Conservation (phyloP, 2,329 filamentous ascomycete species). For the Diplodia scrobiculata region DNA sequence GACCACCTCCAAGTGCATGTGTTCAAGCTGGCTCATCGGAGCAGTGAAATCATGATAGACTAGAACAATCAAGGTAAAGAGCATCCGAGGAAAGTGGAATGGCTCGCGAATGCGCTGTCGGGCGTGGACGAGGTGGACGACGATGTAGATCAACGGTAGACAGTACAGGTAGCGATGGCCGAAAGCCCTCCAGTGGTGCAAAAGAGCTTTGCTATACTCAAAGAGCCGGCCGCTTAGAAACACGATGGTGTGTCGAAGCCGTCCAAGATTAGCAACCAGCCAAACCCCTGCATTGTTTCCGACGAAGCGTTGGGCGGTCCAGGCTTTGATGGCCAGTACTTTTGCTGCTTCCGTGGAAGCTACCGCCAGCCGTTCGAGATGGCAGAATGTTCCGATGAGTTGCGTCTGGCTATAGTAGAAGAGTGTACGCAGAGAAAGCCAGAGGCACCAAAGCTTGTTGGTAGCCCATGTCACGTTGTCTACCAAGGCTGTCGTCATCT, state of each 20-base stretch:
- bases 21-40: background rate
- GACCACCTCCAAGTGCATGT: background rate
- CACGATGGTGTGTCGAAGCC: background rate
- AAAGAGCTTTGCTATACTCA: background rate
- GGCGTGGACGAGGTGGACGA: background rate
- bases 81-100: no score
- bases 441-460: no score
- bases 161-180: background rate
- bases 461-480: no score
- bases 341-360: no score
- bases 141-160: background rate
- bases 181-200: background rate
- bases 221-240: rapidly evolving
- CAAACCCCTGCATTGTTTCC: background rate
- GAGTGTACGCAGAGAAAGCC: no score
- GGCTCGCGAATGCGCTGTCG: background rate
- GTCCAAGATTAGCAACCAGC: background rate
- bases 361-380: no score
- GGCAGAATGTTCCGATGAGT: background rate
- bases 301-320: no score
- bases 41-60: background rate
- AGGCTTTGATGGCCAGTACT: background rate
- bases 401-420: no score
- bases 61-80: no score
- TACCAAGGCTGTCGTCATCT: no score